These are phyloP conservation scores for Thelephora ganbajun DNA, from an alignment of 768 basidiomycete genomes.

Conservation along the genomic window DNA sequence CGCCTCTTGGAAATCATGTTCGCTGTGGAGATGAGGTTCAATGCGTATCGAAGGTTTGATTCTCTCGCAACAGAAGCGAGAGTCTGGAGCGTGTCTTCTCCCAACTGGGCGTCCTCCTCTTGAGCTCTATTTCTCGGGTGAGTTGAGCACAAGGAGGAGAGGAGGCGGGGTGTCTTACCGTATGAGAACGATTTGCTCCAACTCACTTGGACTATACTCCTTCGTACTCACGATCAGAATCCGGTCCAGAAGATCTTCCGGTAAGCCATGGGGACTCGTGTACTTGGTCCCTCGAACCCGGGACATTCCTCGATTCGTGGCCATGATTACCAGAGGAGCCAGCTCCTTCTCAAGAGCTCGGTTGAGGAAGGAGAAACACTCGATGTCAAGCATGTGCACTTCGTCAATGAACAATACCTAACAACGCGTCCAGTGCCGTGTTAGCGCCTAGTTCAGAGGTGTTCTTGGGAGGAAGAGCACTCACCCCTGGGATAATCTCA, in stretches of 20 bases:
- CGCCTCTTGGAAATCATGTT: conserved; percentile 77
- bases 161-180: conserved; percentile 32
- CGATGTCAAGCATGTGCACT: conserved; percentile 99
- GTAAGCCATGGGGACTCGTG: conserved; percentile 88
- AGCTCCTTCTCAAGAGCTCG: conserved; percentile 89
- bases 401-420: conserved; percentile 98
- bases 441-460: too few species aligned
- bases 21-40: conserved; percentile 90
- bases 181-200: conserved; percentile 86
- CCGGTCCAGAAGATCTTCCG: conserved; percentile 87
- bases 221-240: conserved; percentile 93
- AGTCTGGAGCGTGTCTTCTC: conserved; percentile 58
- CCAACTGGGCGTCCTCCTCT: conserved; percentile 88
- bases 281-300: conserved; percentile 92
- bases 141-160: neutral
- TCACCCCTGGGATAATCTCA: conserved; percentile 88
- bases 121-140: conserved; percentile 41
- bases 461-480: conserved; percentile 14
- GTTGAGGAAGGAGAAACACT: conserved; percentile 98
- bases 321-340: conserved; percentile 95
- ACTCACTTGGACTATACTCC: conserved; percentile 71
- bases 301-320: conserved; percentile 90
- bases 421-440: neutral
- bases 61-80: conserved; percentile 79
- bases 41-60: conserved; percentile 85